phyloP scores from a whole-genome alignment of 148 eudicot species.

The Vaccinium darrowii region DNA sequence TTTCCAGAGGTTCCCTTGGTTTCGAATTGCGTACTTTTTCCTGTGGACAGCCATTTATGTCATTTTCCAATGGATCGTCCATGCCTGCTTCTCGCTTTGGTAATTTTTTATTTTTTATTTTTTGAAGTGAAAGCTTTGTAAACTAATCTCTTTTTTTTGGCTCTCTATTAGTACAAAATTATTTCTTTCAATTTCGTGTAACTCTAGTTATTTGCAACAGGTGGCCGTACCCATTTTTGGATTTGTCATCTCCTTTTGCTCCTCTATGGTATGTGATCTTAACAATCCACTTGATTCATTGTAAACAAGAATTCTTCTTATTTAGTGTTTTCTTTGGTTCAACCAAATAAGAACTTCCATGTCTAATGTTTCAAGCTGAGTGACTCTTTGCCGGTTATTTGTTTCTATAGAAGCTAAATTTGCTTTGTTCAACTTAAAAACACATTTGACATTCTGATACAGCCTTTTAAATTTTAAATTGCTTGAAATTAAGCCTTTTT shows the following conservation, averaged over 20 bases:
- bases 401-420: not conserved
- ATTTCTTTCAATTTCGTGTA: not conserved
- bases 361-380: not conserved
- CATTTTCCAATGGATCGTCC: conserved; percentile 76
- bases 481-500: not conserved
- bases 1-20: conserved; percentile 88
- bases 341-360: not conserved
- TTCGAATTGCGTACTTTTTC: conserved; percentile 78
- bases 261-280: conserved; percentile 70
- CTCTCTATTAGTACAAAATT: not conserved
- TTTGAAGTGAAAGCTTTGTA: not conserved
- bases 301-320: not conserved
- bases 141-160: conserved; percentile 10
- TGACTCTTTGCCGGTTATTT: not conserved
- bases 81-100: conserved; percentile 74
- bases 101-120: not conserved
- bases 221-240: conserved; percentile 99
- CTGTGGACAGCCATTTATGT: conserved; percentile 78
- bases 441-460: not conserved
- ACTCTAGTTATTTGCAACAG: conserved; percentile 33
- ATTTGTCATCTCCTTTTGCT: conserved; percentile 69
- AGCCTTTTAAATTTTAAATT: not conserved
- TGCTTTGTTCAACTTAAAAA: not conserved
- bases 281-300: conserved; percentile 2
- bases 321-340: not conserved